Evolutionary conservation across 2,329 filamentous ascomycete genomes (phyloP).

Genomic region (Sphaerostilbella broomeana): DNA sequence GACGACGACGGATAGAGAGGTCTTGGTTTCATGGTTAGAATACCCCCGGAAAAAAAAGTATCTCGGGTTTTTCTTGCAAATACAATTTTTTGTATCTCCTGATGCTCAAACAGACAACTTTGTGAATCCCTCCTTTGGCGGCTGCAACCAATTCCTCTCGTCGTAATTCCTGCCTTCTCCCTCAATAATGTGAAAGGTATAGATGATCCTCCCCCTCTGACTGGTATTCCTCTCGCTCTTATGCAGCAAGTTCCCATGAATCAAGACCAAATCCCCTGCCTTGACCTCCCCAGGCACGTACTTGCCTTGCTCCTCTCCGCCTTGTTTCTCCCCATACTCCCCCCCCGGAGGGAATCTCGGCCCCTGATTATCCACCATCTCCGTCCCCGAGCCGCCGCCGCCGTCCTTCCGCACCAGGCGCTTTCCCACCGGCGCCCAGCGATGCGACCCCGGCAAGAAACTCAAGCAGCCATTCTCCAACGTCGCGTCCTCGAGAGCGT

Average conservation of each 20-base stretch:
- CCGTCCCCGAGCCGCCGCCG: constrained; percentile 48
- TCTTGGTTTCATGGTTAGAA: background rate
- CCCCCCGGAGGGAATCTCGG: constrained; percentile 52
- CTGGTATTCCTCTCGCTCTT: constrained; percentile 93
- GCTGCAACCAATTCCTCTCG: constrained; percentile 87
- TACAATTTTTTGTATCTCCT: background rate
- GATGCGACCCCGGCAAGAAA: constrained; percentile 78
- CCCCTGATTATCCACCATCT: constrained; percentile 65
- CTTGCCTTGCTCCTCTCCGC: constrained; percentile 35
- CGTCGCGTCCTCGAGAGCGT: constrained; percentile 88
- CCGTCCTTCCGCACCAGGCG: constrained; percentile 64
- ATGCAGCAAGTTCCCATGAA: constrained; percentile 92
- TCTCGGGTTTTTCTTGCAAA: background rate
- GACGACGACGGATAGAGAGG: constrained; percentile 1
- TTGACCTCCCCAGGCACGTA: constrained; percentile 84
- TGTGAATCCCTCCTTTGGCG: constrained; percentile 72
- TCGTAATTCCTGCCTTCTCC: constrained; percentile 70
- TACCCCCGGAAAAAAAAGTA: no score
- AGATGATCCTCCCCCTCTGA: constrained; percentile 81
- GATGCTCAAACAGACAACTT: constrained; percentile 42
- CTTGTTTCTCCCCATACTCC: constrained; percentile 40
- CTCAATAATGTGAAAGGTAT: constrained; percentile 97
- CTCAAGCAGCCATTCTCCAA: constrained; percentile 80
- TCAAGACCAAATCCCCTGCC: constrained; percentile 83
- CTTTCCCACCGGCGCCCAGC: constrained; percentile 60